phyloP scores from a whole-genome alignment of 2,329 filamentous ascomycete species.

The Colletotrichum sansevieriae region DNA sequence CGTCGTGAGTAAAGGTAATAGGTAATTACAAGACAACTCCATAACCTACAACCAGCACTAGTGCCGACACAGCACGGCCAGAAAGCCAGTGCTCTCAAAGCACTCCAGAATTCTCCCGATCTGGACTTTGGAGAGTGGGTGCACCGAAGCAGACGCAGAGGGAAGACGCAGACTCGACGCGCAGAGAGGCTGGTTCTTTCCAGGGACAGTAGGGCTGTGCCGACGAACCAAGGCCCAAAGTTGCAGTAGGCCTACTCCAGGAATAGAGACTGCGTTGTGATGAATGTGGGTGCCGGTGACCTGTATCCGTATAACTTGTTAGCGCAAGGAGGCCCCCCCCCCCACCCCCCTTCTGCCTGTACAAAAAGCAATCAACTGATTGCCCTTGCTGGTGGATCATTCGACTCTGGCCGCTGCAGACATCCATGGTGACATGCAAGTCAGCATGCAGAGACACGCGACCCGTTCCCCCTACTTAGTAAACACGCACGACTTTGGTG shows the following conservation, averaged over 20 bases:
- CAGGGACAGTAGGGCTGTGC: conserved; percentile 42
- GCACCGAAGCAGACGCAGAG: too few relatives aligned
- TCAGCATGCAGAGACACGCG: conserved; percentile 31
- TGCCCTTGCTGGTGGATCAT: conserved; percentile 15
- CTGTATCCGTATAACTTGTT: neutral
- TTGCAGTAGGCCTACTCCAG: conserved; percentile 32
- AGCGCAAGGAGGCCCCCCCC: neutral
- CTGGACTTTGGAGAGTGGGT: too few relatives aligned
- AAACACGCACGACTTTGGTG: conserved; percentile 32
- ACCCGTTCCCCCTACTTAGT: conserved; percentile 26
- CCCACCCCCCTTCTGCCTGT: neutral
- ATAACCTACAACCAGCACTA: conserved; percentile 2
- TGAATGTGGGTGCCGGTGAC: neutral
- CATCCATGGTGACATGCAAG: too few relatives aligned
- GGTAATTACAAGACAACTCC: conserved; percentile 16
- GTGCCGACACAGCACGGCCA: conserved; percentile 37
- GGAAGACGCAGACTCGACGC: too few relatives aligned
- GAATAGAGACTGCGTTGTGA: conserved; percentile 33
- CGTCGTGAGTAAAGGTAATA: neutral
- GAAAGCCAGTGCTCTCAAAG: conserved; percentile 9
- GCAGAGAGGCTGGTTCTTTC: too few relatives aligned
- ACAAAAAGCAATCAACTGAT: neutral
- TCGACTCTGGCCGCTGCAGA: neutral
- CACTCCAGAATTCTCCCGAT: too few relatives aligned
- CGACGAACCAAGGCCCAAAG: conserved; percentile 26